phyloP scores from a whole-genome alignment of 805 yeast genomes.

The Saturnispora quitensis region DNA sequence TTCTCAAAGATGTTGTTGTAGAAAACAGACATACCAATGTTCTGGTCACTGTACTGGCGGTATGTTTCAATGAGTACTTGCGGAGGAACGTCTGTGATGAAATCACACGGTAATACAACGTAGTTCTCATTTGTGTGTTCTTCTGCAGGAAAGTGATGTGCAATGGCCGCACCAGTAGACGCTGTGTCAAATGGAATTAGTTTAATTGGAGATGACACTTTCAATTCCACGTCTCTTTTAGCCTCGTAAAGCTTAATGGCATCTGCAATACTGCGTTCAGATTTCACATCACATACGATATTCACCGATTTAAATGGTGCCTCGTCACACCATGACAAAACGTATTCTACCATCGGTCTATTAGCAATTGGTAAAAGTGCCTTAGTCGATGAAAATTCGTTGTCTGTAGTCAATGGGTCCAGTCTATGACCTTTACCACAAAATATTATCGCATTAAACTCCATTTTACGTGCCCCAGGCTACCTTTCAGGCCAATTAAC shows the following conservation, averaged over 20 bases:
- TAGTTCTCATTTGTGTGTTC: conserved; percentile 35
- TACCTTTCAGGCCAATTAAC: not conserved
- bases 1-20: conserved; percentile 68
- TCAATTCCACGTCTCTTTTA: conserved; percentile 29
- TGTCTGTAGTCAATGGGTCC: conserved; percentile 57
- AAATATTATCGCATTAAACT: conserved; percentile 81
- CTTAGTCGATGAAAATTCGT: conserved; percentile 64
- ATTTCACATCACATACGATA: conserved; percentile 43
- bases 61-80: conserved; percentile 78
- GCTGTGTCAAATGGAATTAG: conserved; percentile 37
- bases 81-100: conserved; percentile 87
- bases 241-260: conserved; percentile 42
- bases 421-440: conserved; percentile 79
- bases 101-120: conserved; percentile 89
- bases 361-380: conserved; percentile 87
- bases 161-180: conserved; percentile 55
- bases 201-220: conserved; percentile 30
- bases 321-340: conserved; percentile 85
- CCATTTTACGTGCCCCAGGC: conserved; percentile 41
- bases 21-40: conserved; percentile 67
- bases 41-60: conserved; percentile 57
- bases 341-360: conserved; percentile 79
- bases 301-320: conserved; percentile 70
- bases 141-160: conserved; percentile 17
- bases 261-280: conserved; percentile 36